A percentile compares a stretch with the other conserved stretches of the same genome.
Conservation (phyloP, 768 basidiomycete genomes). For the Bullera alba region DNA sequence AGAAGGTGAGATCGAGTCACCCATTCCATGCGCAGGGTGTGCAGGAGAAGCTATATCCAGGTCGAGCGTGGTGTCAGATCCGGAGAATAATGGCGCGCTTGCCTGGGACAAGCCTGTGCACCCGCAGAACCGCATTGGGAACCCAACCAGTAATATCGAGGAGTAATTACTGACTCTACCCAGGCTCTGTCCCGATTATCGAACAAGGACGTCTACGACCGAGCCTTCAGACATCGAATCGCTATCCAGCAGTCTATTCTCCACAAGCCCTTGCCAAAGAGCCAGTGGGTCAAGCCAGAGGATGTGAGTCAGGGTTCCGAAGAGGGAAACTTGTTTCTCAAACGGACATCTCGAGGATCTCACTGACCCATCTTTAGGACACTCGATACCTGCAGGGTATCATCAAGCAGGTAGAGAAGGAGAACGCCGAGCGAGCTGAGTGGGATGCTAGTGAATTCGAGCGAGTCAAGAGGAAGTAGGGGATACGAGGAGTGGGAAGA, state of each 20-base stretch:
- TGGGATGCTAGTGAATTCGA: conserved; percentile 75
- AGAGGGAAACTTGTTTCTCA: background rate
- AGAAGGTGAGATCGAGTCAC: conserved; percentile 39
- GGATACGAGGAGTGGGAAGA: conserved; percentile 5
- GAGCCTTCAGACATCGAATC: conserved; percentile 77
- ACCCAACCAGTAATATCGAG: too few relatives aligned
- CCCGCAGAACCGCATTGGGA: too few relatives aligned
- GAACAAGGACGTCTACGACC: conserved; percentile 74
- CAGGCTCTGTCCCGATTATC: conserved; percentile 81
- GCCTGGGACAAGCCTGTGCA: too few relatives aligned
- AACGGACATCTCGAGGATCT: too few relatives aligned
- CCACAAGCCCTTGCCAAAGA: conserved; percentile 72
- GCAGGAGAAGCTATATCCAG: too few relatives aligned
- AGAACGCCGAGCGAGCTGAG: conserved; percentile 65
- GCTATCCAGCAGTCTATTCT: conserved; percentile 62
- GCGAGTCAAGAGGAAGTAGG: conserved; percentile 50
- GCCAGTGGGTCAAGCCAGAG: conserved; percentile 65
- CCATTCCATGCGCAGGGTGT: background rate
- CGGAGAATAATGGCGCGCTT: too few relatives aligned
- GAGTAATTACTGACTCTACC: background rate
- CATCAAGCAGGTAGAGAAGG: conserved; percentile 63
- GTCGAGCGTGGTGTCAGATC: too few relatives aligned
- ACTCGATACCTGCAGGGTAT: conserved; percentile 77
- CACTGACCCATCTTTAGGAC: conserved; percentile 72
- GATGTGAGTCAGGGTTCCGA: conserved; percentile 55